Percentiles rank a stretch among this genome's conserved stretches.
Evolutionary conservation across 2,329 filamentous ascomycete species (phyloP).

Genomic region (Triangularia setosa): DNA sequence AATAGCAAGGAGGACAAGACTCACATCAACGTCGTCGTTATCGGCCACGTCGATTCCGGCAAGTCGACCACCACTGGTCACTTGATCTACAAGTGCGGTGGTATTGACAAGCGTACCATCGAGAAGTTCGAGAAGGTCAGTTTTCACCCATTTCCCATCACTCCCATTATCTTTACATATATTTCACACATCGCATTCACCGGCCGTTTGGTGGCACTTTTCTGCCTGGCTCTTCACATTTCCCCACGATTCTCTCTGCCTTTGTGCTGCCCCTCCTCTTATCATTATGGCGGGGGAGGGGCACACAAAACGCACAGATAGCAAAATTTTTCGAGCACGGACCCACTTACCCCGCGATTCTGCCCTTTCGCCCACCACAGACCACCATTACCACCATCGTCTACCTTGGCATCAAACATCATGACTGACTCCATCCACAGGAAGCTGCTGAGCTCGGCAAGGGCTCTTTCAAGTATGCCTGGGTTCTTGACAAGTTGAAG

Average conservation of each 20-base stretch:
- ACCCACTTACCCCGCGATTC: slow-evolving; percentile 21
- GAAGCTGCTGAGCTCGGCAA: slow-evolving; percentile 99
- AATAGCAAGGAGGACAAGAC: slow-evolving; percentile 88
- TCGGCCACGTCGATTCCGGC: slow-evolving; percentile 91
- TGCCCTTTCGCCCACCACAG: background rate
- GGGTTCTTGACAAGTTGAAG: slow-evolving; percentile 99
- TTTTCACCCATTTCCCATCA: slow-evolving; percentile 24
- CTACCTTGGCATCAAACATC: slow-evolving; percentile 11
- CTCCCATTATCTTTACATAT: background rate
- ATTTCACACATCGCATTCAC: slow-evolving; percentile 1
- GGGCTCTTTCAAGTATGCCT: slow-evolving; percentile 99
- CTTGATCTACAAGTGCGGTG: slow-evolving; percentile 99
- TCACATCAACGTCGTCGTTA: slow-evolving; percentile 74
- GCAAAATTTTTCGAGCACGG: slow-evolving; percentile 20
- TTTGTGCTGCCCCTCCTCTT: slow-evolving; percentile 26
- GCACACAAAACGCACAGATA: slow-evolving; percentile 23
- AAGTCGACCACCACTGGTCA: slow-evolving; percentile 94
- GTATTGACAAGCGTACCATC: slow-evolving; percentile 99
- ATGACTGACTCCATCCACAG: slow-evolving; percentile 45
- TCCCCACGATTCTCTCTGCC: slow-evolving; percentile 26
- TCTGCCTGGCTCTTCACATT: slow-evolving; percentile 24
- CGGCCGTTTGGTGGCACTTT: slow-evolving; percentile 6
- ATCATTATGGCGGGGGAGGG: slow-evolving; percentile 25
- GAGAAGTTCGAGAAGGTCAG: slow-evolving; percentile 99
- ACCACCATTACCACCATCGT: slow-evolving; percentile 7